Conservation (phyloP, 176 grass and related monocot genomes). For the Themeda triandra region DNA sequence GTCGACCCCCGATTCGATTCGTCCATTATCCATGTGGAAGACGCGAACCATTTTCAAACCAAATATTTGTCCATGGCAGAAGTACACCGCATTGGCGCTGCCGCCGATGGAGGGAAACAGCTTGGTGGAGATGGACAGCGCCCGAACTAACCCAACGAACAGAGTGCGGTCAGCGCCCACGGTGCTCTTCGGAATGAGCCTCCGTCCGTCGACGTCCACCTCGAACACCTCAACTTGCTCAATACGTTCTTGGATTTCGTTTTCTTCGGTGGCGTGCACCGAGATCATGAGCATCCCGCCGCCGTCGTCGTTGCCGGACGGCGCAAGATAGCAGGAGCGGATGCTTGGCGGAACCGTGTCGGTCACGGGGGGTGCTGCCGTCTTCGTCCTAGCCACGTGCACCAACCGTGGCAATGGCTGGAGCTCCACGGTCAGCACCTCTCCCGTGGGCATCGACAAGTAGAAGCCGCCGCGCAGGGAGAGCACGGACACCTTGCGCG, state of each 20-base stretch:
- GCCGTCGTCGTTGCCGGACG: too few relatives aligned
- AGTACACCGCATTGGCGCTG: neutral
- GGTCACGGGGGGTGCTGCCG: too few relatives aligned
- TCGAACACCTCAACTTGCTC: neutral
- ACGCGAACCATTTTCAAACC: too few relatives aligned
- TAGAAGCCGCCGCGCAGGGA: neutral
- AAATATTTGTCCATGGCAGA: neutral
- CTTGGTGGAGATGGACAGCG: neutral
- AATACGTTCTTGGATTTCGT: too few relatives aligned
- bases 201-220: neutral
- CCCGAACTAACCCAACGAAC: neutral
- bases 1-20: too few relatives aligned
- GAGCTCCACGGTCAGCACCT: neutral
- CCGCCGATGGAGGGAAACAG: neutral
- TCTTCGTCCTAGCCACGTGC: too few relatives aligned
- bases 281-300: too few relatives aligned
- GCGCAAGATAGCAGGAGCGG: too few relatives aligned
- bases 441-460: neutral
- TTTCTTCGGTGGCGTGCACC: too few relatives aligned
- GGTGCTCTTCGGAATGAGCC: neutral
- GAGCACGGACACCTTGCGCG: neutral
- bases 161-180: neutral
- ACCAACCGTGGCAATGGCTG: neutral
- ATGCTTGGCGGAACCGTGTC: too few relatives aligned
- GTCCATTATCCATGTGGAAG: too few relatives aligned